These are phyloP conservation scores for Tetrahymena malaccensis DNA, from an alignment of 73 alveolate species.

Conservation along the genomic window DNA sequence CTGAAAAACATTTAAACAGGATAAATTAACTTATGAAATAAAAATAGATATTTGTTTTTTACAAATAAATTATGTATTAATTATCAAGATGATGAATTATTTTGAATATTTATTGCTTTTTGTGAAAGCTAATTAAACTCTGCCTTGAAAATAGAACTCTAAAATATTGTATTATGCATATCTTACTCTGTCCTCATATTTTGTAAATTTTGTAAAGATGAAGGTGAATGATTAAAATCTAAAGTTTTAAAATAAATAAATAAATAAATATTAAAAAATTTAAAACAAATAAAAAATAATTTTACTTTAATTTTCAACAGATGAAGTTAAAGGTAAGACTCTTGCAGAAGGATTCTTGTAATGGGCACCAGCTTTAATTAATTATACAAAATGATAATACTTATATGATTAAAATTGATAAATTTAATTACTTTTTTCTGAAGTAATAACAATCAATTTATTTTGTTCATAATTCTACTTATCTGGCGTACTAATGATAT, in stretches of 20 bases:
- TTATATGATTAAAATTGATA: too few species aligned
- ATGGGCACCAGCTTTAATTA: neutral
- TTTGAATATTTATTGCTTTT: neutral
- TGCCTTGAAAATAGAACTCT: neutral
- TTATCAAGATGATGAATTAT: too few species aligned
- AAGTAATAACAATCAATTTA: neutral
- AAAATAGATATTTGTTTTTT: too few species aligned
- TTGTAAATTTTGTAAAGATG: neutral
- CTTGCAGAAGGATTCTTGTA: neutral
- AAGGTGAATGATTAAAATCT: neutral
- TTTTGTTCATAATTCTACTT: neutral
- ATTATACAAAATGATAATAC: too few species aligned
- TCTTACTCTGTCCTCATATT: neutral
- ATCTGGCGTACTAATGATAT: neutral
- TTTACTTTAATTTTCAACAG: neutral
- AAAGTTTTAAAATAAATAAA: too few species aligned
- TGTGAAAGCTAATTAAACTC: neutral
- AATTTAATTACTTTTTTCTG: neutral
- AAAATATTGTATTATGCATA: neutral
- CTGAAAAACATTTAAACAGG: neutral
- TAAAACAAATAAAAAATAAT: too few species aligned
- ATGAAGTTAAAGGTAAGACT: neutral
- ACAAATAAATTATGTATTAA: too few species aligned
- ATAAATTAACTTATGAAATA: too few species aligned
- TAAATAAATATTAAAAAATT: too few species aligned